Conservation (phyloP, 305 asterid genomes). For the Petunia hybrid region DNA sequence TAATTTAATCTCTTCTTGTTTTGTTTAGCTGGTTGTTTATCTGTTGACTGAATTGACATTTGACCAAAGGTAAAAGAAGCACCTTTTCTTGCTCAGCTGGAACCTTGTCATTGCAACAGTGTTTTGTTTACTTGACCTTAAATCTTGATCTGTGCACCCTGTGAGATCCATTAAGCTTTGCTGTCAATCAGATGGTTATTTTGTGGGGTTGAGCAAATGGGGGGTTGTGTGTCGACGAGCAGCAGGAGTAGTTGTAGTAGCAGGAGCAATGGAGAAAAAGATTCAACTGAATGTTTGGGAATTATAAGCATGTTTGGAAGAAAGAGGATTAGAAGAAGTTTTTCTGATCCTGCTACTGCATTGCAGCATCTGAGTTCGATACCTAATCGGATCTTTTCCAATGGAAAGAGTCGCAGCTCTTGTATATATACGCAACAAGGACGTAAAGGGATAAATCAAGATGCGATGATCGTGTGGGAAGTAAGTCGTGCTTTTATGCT, state of each 20-base stretch:
- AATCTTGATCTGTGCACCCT: slow-evolving; percentile 36
- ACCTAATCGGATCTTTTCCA: slow-evolving; percentile 78
- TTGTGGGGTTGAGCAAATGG: slow-evolving; percentile 71
- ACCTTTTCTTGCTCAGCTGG: slow-evolving; percentile 39
- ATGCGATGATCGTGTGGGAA: slow-evolving; percentile 99
- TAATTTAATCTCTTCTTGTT: slow-evolving; percentile 49
- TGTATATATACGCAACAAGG: slow-evolving; percentile 99
- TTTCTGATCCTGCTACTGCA: slow-evolving; percentile 66
- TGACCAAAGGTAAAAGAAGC: slow-evolving; percentile 49
- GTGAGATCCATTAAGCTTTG: slow-evolving; percentile 40
- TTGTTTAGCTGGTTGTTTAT: slow-evolving; percentile 56
- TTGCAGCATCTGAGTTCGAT: slow-evolving; percentile 74
- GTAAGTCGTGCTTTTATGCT: slow-evolving; percentile 51
- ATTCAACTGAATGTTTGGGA: slow-evolving; percentile 68
- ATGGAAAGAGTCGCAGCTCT: slow-evolving; percentile 77
- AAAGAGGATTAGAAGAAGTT: slow-evolving; percentile 69
- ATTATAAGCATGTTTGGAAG: slow-evolving; percentile 53
- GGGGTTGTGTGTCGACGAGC: slow-evolving; percentile 85
- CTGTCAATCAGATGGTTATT: slow-evolving; percentile 52
- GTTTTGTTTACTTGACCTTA: slow-evolving; percentile 37
- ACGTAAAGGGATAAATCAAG: slow-evolving; percentile 96
- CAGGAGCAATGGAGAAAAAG: slow-evolving; percentile 72
- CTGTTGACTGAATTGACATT: slow-evolving; percentile 50
- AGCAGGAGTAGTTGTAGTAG: slow-evolving; percentile 79
- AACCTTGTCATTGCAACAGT: slow-evolving; percentile 45